These are phyloP conservation scores for Bimuria novae-zelandiae DNA, from an alignment of 2,329 filamentous ascomycete species.

Conservation along the genomic window DNA sequence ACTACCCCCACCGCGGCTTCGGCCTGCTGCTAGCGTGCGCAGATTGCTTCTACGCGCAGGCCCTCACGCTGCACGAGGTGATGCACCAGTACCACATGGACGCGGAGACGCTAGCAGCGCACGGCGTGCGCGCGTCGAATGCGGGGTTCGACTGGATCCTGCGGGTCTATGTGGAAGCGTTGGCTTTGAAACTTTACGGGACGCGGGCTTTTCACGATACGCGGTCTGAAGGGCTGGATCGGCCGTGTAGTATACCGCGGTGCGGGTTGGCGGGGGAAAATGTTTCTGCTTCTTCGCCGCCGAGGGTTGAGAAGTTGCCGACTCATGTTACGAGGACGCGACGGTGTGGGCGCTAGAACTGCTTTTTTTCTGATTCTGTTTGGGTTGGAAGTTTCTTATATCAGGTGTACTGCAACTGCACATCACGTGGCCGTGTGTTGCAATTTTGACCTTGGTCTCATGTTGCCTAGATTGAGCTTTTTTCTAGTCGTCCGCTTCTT, in stretches of 20 bases:
- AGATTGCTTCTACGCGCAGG: constrained; percentile 38
- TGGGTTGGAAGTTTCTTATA: too few species aligned
- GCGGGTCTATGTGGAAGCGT: constrained; percentile 35
- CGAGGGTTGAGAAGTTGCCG: background rate
- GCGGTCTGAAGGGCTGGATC: constrained; percentile 11
- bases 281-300: background rate
- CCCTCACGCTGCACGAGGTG: constrained; percentile 25
- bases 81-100: constrained; percentile 33
- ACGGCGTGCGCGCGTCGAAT: constrained; percentile 19
- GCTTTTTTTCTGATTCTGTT: too few species aligned
- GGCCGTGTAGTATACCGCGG: background rate
- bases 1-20: constrained; percentile 30
- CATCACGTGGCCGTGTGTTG: too few species aligned
- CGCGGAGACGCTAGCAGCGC: constrained; percentile 17
- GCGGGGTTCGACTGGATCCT: constrained; percentile 28
- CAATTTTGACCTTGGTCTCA: too few species aligned
- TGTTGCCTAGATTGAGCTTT: too few species aligned
- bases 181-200: constrained; percentile 35
- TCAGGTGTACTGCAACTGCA: too few species aligned
- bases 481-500: too few species aligned
- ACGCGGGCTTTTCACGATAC: constrained; percentile 35
- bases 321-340: background rate
- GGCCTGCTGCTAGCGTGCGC: constrained; percentile 27
- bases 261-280: background rate
- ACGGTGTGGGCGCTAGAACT: too few species aligned